Conservation (phyloP, 2,329 filamentous ascomycete genomes). For the Fusarium sp. region DNA sequence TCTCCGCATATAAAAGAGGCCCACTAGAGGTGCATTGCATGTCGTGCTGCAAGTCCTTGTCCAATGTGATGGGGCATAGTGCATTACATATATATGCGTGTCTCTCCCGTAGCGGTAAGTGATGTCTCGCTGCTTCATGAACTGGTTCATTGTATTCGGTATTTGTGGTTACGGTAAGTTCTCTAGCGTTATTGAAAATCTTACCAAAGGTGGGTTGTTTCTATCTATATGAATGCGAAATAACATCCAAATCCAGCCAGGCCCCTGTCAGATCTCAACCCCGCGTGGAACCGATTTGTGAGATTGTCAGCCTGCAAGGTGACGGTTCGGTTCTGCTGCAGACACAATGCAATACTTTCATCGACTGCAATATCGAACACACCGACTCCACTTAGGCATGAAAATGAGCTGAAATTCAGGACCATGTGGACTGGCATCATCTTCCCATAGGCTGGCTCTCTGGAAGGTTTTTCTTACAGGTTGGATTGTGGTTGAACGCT, state of each 20-base stretch:
- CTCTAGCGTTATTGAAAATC: too few species aligned
- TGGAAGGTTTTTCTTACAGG: neutral
- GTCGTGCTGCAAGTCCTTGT: neutral
- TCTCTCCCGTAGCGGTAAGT: neutral
- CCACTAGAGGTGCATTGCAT: neutral
- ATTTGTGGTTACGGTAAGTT: too few species aligned
- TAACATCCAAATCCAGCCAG: too few species aligned
- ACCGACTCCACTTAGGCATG: constrained; percentile 5
- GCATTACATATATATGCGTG: neutral
- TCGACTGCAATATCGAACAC: neutral
- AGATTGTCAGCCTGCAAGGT: neutral
- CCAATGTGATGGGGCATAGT: neutral
- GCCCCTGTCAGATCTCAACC: neutral
- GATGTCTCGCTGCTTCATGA: too few species aligned
- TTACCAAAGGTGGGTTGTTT: neutral
- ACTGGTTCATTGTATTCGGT: too few species aligned
- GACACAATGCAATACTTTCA: neutral
- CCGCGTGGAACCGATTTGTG: neutral
- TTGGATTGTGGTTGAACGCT: neutral
- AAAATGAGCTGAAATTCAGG: neutral
- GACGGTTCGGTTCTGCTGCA: neutral
- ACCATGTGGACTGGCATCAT: neutral
- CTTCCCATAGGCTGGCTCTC: neutral
- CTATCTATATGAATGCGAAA: neutral
- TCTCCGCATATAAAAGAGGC: neutral